Conservation (phyloP, 176 grass and related monocot species). For the Tuctoria greenei region DNA sequence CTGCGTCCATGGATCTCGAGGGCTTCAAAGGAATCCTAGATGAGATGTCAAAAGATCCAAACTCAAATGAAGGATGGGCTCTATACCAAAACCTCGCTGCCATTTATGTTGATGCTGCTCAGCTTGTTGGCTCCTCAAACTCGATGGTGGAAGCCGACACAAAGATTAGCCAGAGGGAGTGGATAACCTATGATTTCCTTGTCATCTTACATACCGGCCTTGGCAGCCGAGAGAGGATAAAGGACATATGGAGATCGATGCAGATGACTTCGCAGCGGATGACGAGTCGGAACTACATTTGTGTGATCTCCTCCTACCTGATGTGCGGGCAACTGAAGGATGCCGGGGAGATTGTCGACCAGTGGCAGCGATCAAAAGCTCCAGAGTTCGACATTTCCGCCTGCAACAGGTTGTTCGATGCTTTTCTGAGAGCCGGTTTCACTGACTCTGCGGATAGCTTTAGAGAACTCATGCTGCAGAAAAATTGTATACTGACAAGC, state of each 20-base stretch:
- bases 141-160: slow-evolving; percentile 52
- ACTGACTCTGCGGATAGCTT: slow-evolving; percentile 45
- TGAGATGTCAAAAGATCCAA: slow-evolving; percentile 64
- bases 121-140: slow-evolving; percentile 42
- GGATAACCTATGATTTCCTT: slow-evolving; percentile 79
- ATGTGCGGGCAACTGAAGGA: slow-evolving; percentile 51
- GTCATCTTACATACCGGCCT: slow-evolving; percentile 59
- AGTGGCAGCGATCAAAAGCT: slow-evolving; percentile 68
- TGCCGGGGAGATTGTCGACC: slow-evolving; percentile 54
- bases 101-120: slow-evolving; percentile 48
- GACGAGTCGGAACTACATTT: slow-evolving; percentile 67
- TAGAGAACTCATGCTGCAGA: slow-evolving; percentile 57
- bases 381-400: slow-evolving; percentile 67
- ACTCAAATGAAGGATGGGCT: slow-evolving; percentile 61
- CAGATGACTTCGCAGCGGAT: slow-evolving; percentile 59
- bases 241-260: slow-evolving; percentile 87
- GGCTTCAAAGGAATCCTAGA: slow-evolving; percentile 56
- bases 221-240: slow-evolving; percentile 56
- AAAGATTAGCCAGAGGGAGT: slow-evolving; percentile 72
- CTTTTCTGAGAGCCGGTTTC: slow-evolving; percentile 42
- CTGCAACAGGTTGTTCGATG: slow-evolving; percentile 56
- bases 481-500: slow-evolving; percentile 52
- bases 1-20: slow-evolving; percentile 56
- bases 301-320: slow-evolving; percentile 62
- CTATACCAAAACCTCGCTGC: slow-evolving; percentile 54